Conservation (phyloP, 2,329 filamentous ascomycete species). For the Alternaria infectoria region DNA sequence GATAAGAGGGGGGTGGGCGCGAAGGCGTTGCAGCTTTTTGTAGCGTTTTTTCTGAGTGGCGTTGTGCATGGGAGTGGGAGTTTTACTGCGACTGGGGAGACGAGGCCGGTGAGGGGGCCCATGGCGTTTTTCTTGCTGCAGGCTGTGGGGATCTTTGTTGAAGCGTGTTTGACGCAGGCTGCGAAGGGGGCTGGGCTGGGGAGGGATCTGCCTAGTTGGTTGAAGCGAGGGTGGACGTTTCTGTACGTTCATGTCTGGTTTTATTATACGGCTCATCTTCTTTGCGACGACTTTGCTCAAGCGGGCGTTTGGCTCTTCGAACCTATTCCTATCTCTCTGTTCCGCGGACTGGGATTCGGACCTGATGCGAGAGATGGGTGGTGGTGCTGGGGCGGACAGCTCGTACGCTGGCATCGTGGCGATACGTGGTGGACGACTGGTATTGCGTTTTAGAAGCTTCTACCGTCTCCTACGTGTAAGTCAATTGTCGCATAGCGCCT, state of each 20-base stretch:
- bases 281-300: slow-evolving; percentile 78
- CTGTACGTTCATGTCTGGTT: slow-evolving; percentile 71
- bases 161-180: slow-evolving; percentile 46
- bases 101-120: slow-evolving; percentile 57
- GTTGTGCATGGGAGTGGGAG: slow-evolving; percentile 75
- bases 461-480: neutral
- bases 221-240: slow-evolving; percentile 65
- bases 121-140: slow-evolving; percentile 77
- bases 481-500: neutral
- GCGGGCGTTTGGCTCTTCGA: slow-evolving; percentile 81
- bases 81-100: slow-evolving; percentile 64
- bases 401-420: slow-evolving; percentile 66
- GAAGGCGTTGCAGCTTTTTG: slow-evolving; percentile 50
- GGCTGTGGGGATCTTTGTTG: slow-evolving; percentile 67
- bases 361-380: slow-evolving; percentile 62
- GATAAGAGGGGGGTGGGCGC: slow-evolving; percentile 44
- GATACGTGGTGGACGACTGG: slow-evolving; percentile 69
- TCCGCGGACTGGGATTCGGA: slow-evolving; percentile 72
- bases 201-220: slow-evolving; percentile 51
- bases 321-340: slow-evolving; percentile 75
- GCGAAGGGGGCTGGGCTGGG: slow-evolving; percentile 45
- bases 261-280: slow-evolving; percentile 65
- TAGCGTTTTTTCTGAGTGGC: slow-evolving; percentile 71
- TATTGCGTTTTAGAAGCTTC: slow-evolving; percentile 45
- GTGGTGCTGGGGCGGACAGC: slow-evolving; percentile 69